Percentiles rank a stretch among this genome's conserved stretches.
Conservation (phyloP, 345 rosid species). For the Anastatica hierochuntica region DNA sequence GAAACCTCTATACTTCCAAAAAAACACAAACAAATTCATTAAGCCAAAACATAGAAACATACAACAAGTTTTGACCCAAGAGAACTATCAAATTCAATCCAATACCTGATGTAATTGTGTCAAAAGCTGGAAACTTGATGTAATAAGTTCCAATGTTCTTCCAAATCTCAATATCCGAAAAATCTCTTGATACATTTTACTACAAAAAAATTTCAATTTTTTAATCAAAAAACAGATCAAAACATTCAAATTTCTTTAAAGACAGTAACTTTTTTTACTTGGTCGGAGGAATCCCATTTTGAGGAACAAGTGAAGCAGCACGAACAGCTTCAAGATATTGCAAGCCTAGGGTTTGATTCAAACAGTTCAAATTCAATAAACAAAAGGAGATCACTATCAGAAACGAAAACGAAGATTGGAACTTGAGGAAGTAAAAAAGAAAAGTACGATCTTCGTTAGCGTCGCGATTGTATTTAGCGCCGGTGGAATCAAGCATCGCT, state of each 20-base stretch:
- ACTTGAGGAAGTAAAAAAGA: not conserved
- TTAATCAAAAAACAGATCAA: not conserved
- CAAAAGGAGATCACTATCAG: not conserved
- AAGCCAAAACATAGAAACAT: not conserved
- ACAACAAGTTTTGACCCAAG: not conserved
- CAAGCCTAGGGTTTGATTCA: conserved; percentile 33
- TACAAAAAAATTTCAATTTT: conserved; percentile 7
- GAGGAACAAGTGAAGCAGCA: conserved; percentile 39
- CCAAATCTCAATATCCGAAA: conserved; percentile 55
- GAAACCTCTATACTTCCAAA: conserved; percentile 37
- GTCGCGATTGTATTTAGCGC: conserved; percentile 39
- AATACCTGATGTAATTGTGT: conserved; percentile 51
- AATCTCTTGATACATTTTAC: conserved; percentile 68
- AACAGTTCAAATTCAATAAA: not conserved
- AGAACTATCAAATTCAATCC: no score
- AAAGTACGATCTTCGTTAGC: conserved; percentile 48
- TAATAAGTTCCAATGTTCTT: conserved; percentile 49
- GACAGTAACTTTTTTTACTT: conserved; percentile 25
- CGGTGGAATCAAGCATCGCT: conserved; percentile 58
- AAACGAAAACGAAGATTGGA: not conserved
- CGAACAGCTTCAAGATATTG: conserved; percentile 79
- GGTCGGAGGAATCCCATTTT: conserved; percentile 48
- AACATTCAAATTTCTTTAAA: not conserved
- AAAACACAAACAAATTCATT: not conserved
- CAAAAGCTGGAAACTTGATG: conserved; percentile 66